These are phyloP conservation scores for Phytophthora foliorum DNA, from an alignment of 352 stramenopile genomes.

Conservation along the genomic window DNA sequence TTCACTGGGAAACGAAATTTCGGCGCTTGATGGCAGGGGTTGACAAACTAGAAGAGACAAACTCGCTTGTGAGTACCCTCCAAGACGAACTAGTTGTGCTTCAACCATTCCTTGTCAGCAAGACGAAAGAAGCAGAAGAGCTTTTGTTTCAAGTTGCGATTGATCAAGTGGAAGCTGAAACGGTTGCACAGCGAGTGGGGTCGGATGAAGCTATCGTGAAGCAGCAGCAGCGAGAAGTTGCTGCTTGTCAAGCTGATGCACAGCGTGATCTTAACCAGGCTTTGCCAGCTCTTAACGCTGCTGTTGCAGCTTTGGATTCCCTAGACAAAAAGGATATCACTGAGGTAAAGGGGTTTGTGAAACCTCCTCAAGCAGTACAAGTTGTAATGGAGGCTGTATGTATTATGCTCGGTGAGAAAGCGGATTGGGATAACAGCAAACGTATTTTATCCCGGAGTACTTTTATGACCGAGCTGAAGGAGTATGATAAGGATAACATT, in stretches of 20 bases:
- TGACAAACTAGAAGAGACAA: slow-evolving; percentile 81
- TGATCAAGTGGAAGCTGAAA: slow-evolving; percentile 63
- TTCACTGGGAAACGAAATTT: slow-evolving; percentile 51
- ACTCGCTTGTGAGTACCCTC: slow-evolving; percentile 64
- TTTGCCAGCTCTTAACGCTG: slow-evolving; percentile 78
- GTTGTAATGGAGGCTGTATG: slow-evolving; percentile 91
- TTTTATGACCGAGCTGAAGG: slow-evolving; percentile 87
- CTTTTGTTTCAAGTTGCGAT: slow-evolving; percentile 69
- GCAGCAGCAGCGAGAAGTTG: slow-evolving; percentile 69
- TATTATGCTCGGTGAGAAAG: slow-evolving; percentile 88
- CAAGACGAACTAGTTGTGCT: slow-evolving; percentile 87
- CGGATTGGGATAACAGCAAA: slow-evolving; percentile 90
- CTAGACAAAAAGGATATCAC: slow-evolving; percentile 91
- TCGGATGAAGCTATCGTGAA: slow-evolving; percentile 74
- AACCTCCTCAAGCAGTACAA: slow-evolving; percentile 84
- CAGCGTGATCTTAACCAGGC: slow-evolving; percentile 80
- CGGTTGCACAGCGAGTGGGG: slow-evolving; percentile 61
- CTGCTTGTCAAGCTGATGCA: slow-evolving; percentile 72
- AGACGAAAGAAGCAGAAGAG: slow-evolving; percentile 68
- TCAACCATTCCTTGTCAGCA: slow-evolving; percentile 77
- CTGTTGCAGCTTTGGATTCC: slow-evolving; percentile 78
- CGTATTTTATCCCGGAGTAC: slow-evolving; percentile 73
- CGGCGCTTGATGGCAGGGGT: slow-evolving; percentile 69
- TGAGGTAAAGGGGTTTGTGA: slow-evolving; percentile 89
- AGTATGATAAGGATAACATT: slow-evolving; percentile 91